Conservation (phyloP, 1,284 basidiomycete species). For the Ganoderma leucocontextum region DNA sequence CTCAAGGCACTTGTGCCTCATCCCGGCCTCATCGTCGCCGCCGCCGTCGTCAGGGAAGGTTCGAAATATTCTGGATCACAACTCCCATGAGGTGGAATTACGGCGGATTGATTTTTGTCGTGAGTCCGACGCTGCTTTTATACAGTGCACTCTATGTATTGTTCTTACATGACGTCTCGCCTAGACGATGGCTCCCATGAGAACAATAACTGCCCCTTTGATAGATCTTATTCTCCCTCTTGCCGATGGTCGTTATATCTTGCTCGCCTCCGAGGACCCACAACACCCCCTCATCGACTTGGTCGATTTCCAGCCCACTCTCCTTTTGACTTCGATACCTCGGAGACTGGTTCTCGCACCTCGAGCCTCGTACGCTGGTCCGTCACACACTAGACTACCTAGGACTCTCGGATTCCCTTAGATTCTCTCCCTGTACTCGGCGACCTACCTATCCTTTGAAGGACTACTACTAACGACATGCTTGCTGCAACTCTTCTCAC, state of each 20-base stretch:
- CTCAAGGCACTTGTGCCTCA: not conserved
- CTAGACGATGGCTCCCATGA: slow-evolving; percentile 11
- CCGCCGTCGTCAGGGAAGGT: not conserved
- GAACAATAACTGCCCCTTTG: slow-evolving; percentile 23
- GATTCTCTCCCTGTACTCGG: slow-evolving; percentile 7
- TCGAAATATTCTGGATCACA: not conserved
- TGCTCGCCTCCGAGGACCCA: slow-evolving; percentile 4
- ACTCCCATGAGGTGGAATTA: not conserved
- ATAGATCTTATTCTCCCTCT: slow-evolving; percentile 26
- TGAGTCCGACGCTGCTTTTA: not conserved
- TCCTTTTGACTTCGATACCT: slow-evolving; percentile 9
- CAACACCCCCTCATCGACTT: slow-evolving; percentile 20
- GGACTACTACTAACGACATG: slow-evolving; percentile 15
- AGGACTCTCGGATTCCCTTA: slow-evolving; percentile 5
- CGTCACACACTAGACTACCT: slow-evolving; percentile 12
- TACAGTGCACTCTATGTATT: slow-evolving; percentile 17
- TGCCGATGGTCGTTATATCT: slow-evolving; percentile 26
- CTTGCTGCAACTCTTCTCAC: slow-evolving; percentile 18
- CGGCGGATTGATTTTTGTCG: not conserved
- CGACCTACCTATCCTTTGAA: not conserved
- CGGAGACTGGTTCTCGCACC: slow-evolving; percentile 27
- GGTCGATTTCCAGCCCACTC: slow-evolving; percentile 21
- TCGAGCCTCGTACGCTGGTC: slow-evolving; percentile 19
- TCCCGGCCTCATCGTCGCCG: not conserved
- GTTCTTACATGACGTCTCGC: slow-evolving; percentile 15